Evolutionary conservation across 371 early-diverging fungal genomes (phyloP), one percentile per base, ranked within the genome.

Genomic region (Saksenaea oblongispora): DNA sequence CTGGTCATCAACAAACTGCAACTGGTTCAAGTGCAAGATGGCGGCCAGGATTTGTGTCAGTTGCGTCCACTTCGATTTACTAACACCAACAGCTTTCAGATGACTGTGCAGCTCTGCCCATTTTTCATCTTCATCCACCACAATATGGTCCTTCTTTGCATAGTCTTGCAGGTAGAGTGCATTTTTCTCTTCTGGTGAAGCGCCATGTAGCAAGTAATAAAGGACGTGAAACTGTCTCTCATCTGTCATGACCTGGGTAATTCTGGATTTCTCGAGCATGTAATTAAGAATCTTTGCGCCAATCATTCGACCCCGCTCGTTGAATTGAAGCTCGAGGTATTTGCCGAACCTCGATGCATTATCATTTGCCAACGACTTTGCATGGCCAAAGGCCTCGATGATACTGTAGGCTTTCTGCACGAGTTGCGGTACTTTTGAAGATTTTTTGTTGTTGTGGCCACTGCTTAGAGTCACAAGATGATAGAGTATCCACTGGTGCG

Each of bases 171-270:
- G 17, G 18, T 24, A 36, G 9, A 67, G 37, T 2, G 51, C 54
- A 13, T 70, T 17, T 10, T 72, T 74, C 47, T 74, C 73, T 51
- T 78, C 78, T 9, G 69, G 31, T 10, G 68, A 56, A 1, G 69
- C 64, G 22, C 78, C 78, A 34, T 79, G 83, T 11, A 91, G 74
- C 10, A 98, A 78, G 54, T 94, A 90, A 71, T 97, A 93, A 68
- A 98, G 93, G 39, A 96, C 89, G 73, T 98, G 94, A 76, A 95
- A 98, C 73, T 91, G 96, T 59, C 92, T 83, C 61, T 95, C 91
- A 58, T 86, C 87, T 17, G 78, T 80, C 37, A 77, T 54, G 14
- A 72, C 65, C 34, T 75, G 73, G 5, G 85, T 78, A 26, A 93
- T 83, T 31, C 93, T 84, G 74, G 80, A 74, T 87, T 87, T 69